Base-by-base conservation (phyloP, 768 basidiomycete species). In the Tylopilus intermedius region DNA sequence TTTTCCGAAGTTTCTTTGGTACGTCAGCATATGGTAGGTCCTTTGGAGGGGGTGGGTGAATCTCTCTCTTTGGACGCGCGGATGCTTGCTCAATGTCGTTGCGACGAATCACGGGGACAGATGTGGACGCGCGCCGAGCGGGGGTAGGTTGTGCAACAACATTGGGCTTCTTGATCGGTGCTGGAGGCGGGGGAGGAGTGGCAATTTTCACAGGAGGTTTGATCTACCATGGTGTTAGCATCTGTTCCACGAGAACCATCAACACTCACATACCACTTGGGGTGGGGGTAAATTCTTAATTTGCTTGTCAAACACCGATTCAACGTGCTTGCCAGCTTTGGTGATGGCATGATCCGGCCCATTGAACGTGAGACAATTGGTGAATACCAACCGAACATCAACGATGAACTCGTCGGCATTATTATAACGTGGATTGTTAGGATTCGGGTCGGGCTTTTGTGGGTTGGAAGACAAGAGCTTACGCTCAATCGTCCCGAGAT, bases 1-100 rank as follows among this genome's bases (percentile, higher is more conserved):
- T 70, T 63, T 82, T 84, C 56, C 83, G 78, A 50, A 76, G 70
- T 67, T 85, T 86, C 73, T 84, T 86, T 29, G 88, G 84, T 2
- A 65, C 77, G 65, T 91, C 90, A 11, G 81, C 81, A 66, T 95
- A 96, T 0, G 86, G 80, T 9, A 94, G 70, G 62, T 97, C 95
- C 70, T 93, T 94, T 0, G 93, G 84, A 21, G 92, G 88, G 10
- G 94, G 95, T 4, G 95, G 91, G 65, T 97, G 95, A 27, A 97
- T 94, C 69, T 99, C 96, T 49, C 96, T 90, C 73, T 97, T 98
- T 2, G 95, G 95, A n/a, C 96, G 84, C 22, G 80, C 79, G 24
- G 77, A 66, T 22, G 71, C 75, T 53, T 69, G 67, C 27, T 79
- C 76, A 13, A 68, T 68, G 5, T 91, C 90, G 24, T 84, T 86